phyloP scores from a whole-genome alignment of 75 land plant species.

The Cupressus sempervirens region DNA sequence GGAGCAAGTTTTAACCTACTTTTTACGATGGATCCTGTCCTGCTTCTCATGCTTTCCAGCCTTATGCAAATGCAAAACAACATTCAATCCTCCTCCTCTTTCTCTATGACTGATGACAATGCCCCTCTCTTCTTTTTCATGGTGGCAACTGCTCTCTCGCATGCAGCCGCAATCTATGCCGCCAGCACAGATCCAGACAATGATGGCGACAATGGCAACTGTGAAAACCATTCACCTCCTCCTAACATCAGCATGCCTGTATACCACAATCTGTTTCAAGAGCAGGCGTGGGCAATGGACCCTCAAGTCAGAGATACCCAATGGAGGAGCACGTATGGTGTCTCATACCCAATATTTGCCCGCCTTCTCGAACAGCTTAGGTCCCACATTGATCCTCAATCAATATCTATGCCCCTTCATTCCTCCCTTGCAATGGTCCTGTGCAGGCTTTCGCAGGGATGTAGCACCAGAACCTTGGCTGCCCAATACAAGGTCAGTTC shows the following conservation, averaged over 20 bases:
- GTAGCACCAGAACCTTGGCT: constrained; percentile 28
- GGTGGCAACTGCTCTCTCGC: constrained; percentile 49
- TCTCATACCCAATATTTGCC: constrained; percentile 54
- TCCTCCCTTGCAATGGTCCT: constrained; percentile 57
- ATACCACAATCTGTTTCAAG: constrained; percentile 38
- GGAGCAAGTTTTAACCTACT: neutral
- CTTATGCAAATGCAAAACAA: constrained; percentile 61
- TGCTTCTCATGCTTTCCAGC: constrained; percentile 59
- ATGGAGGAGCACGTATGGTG: constrained; percentile 47
- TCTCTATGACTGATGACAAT: constrained; percentile 30
- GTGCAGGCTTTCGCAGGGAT: constrained; percentile 47
- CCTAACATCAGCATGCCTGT: constrained; percentile 9
- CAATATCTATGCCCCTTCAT: constrained; percentile 39
- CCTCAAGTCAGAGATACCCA: constrained; percentile 47
- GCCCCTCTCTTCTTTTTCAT: constrained; percentile 58
- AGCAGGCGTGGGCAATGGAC: constrained; percentile 43
- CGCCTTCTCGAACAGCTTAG: constrained; percentile 43
- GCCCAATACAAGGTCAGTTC: constrained; percentile 36
- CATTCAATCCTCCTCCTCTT: constrained; percentile 40
- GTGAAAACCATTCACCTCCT: neutral
- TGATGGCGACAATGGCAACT: neutral
- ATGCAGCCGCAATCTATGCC: constrained; percentile 15
- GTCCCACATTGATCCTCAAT: constrained; percentile 25
- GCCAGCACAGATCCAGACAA: constrained; percentile 3
- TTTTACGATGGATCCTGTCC: constrained; percentile 42